A percentile compares a stretch with the other conserved stretches of the same genome.
phyloP scores from a whole-genome alignment of 2,329 filamentous ascomycete species.

The Neofusicoccum parvum region DNA sequence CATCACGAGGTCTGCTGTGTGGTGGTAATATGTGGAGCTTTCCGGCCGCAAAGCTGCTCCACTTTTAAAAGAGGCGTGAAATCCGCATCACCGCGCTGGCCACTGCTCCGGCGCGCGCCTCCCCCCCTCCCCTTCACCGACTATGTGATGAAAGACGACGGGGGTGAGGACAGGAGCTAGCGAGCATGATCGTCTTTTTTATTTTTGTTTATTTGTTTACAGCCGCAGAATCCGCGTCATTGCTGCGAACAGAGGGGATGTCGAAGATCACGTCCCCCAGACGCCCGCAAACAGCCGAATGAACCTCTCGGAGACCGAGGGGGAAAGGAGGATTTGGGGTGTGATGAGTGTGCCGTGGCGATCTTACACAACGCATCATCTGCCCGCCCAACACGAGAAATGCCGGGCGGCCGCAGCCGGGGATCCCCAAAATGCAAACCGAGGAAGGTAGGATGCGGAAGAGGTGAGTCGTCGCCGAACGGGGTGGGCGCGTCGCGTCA shows the following conservation, averaged over 20 bases:
- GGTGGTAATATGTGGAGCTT: too few species aligned
- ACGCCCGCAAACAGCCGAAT: neutral
- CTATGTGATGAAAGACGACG: slow-evolving; percentile 12
- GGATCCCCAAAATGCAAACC: neutral
- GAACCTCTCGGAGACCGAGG: neutral
- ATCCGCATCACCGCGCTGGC: too few species aligned
- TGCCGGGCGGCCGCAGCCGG: neutral
- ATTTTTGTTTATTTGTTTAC: too few species aligned
- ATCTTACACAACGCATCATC: neutral
- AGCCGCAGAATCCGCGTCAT: too few species aligned
- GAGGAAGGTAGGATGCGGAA: neutral
- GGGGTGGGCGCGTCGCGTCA: neutral
- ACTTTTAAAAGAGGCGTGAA: too few species aligned
- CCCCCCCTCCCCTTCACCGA: neutral
- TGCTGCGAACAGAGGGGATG: too few species aligned
- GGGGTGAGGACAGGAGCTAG: too few species aligned
- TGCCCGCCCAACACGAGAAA: neutral
- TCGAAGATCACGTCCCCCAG: too few species aligned
- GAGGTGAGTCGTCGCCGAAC: neutral
- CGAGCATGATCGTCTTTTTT: too few species aligned
- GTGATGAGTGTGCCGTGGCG: neutral
- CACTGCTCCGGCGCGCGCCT: too few species aligned
- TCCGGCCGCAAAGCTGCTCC: too few species aligned
- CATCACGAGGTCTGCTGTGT: too few species aligned
- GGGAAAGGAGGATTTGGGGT: neutral